phyloP scores from a whole-genome alignment of 495 filamentous ascomycete species.

The Chaetomium fimeti region DNA sequence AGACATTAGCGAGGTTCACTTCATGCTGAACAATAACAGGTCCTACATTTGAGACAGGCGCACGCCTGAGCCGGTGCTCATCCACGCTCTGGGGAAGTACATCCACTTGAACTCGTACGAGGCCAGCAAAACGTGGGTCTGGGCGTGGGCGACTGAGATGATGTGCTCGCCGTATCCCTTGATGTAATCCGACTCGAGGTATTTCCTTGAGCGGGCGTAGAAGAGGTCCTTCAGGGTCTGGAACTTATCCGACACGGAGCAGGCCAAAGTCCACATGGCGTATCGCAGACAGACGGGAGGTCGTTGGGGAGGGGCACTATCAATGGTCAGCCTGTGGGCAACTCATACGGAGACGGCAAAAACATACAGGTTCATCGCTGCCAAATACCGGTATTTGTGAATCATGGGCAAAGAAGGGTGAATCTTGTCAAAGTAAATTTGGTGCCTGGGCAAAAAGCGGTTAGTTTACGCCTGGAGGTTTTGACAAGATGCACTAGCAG shows the following conservation, averaged over 20 bases:
- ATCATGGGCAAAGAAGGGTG: constrained; percentile 84
- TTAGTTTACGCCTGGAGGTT: background rate
- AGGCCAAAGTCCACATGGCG: constrained; percentile 88
- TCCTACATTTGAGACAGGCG: constrained; percentile 74
- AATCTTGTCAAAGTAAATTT: constrained; percentile 87
- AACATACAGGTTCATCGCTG: constrained; percentile 71
- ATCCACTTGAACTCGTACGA: constrained; percentile 96
- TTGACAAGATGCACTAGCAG: background rate
- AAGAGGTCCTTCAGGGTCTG: constrained; percentile 73
- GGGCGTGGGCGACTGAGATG: constrained; percentile 76
- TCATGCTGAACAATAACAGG: background rate
- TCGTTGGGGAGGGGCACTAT: constrained; percentile 70
- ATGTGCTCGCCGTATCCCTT: constrained; percentile 88
- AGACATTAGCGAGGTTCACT: constrained; percentile 16
- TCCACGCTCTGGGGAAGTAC: constrained; percentile 96
- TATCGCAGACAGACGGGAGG: constrained; percentile 89
- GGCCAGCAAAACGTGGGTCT: constrained; percentile 76
- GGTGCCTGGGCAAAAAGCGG: constrained; percentile 54
- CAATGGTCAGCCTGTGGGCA: constrained; percentile 26
- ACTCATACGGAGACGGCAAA: background rate
- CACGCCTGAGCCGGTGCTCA: constrained; percentile 77
- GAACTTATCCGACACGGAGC: constrained; percentile 79
- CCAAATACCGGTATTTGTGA: constrained; percentile 80
- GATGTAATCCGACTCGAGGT: constrained; percentile 85
- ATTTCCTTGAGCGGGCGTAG: constrained; percentile 84